A percentile compares a stretch with the other conserved stretches of the same genome.
Conservation (phyloP, 2,329 filamentous ascomycete genomes). For the Fusarium haematococcum region DNA sequence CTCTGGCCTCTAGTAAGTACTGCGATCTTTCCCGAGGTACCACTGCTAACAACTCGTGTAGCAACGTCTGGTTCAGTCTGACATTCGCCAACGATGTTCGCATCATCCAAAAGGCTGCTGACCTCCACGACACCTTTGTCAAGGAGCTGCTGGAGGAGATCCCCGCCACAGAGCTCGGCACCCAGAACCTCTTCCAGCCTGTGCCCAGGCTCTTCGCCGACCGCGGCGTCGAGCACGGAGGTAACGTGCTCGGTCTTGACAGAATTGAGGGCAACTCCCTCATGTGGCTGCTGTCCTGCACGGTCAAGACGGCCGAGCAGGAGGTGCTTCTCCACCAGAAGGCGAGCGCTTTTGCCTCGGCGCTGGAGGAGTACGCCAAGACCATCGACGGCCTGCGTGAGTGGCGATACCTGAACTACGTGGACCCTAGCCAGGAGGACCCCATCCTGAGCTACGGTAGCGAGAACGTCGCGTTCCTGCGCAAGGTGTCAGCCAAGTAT, state of each 20-base stretch:
- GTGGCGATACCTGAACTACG: constrained; percentile 59
- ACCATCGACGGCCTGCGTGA: constrained; percentile 45
- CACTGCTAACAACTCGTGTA: background rate
- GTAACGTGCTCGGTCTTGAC: constrained; percentile 50
- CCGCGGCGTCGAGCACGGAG: constrained; percentile 40
- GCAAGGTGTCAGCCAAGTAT: constrained; percentile 46
- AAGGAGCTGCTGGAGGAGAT: constrained; percentile 41
- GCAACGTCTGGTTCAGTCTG: constrained; percentile 32
- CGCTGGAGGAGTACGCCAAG: constrained; percentile 42
- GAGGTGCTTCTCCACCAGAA: constrained; percentile 30
- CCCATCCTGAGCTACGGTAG: constrained; percentile 53
- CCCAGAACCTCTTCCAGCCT: constrained; percentile 49
- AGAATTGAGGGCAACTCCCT: constrained; percentile 49
- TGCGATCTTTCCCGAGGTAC: no score
- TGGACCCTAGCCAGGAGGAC: constrained; percentile 49
- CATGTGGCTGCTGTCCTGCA: constrained; percentile 52
- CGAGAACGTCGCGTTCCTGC: constrained; percentile 49
- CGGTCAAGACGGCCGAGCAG: constrained; percentile 50
- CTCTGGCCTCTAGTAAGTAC: constrained; percentile 40
- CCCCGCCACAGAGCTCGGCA: constrained; percentile 40
- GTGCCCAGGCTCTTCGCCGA: constrained; percentile 42
- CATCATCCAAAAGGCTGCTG: constrained; percentile 46
- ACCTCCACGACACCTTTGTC: constrained; percentile 43
- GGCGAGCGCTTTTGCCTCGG: constrained; percentile 12
- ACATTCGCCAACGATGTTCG: constrained; percentile 41